Evolutionary conservation across 129 eudicot genomes (phyloP).

Genomic region (Pseudognaphalium luteoalbum): DNA sequence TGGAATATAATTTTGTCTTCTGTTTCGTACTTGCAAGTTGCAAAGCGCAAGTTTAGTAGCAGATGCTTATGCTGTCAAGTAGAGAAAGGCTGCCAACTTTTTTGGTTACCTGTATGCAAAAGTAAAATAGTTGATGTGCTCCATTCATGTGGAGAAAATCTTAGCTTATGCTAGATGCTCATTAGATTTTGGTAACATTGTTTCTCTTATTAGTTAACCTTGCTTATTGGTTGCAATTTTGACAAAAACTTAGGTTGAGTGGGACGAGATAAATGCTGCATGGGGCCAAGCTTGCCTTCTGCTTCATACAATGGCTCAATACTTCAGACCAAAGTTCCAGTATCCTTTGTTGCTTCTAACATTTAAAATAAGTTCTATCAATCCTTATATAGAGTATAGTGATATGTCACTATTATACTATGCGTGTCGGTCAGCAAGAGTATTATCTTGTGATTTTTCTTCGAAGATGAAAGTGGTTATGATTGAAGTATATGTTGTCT

Average conservation of each 20-base stretch:
- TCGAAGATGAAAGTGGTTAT: background rate
- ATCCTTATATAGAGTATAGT: background rate
- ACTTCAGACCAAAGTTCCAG: slow-evolving; percentile 83
- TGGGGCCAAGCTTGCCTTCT: slow-evolving; percentile 99
- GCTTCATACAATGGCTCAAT: slow-evolving; percentile 95
- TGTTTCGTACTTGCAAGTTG: background rate
- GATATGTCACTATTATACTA: background rate
- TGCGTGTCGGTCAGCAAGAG: slow-evolving; percentile 2
- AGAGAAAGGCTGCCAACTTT: background rate
- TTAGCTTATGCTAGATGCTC: background rate
- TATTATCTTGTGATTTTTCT: background rate
- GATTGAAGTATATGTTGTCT: slow-evolving; percentile 8
- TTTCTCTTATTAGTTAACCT: slow-evolving; percentile 5
- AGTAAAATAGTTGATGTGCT: slow-evolving; percentile 1
- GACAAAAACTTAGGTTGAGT: slow-evolving; percentile 58
- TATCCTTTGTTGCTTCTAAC: slow-evolving; percentile 52
- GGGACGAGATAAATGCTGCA: slow-evolving; percentile 99
- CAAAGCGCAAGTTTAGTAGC: background rate
- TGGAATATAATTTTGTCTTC: background rate
- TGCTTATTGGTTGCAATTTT: slow-evolving; percentile 14
- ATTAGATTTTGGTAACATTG: background rate
- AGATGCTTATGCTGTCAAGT: background rate
- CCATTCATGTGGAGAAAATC: background rate
- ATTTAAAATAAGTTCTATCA: background rate
- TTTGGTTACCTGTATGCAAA: background rate